Evolutionary conservation across 345 rosid genomes (phyloP), one percentile per base, ranked within the genome.

Genomic region (Syzygium grande): DNA sequence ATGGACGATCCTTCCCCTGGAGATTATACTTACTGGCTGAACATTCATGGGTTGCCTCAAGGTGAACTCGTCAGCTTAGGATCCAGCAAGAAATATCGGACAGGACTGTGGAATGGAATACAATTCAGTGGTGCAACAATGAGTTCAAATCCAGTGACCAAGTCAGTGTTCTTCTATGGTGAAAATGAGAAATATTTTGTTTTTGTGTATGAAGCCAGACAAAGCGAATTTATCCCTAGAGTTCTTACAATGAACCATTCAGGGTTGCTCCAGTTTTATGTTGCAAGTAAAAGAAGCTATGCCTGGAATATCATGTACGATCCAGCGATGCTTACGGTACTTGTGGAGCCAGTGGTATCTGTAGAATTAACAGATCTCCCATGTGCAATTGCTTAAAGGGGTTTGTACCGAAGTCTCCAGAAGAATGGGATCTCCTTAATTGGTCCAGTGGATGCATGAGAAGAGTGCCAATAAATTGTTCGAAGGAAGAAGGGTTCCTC

Each of bases 71-170:
- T 23, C 86, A 23, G 79, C 23, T 68, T 89, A 88, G 91, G 49
- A 89, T 55, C 87, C 4, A 15, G 25, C 22, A 30, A 23, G 10
- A 83, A 1, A 11, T 88, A 84, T 16, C 53, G 93, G 2, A 27
- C 83, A 9, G 91, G 94, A 16, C 79, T 89, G 5, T 93, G 93
- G 94, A 91, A 91, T 38, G 95, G 93, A 29, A 16, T 51, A 17
- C 58, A 86, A 52, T 92, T 90, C n/a, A 87, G 86, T 52, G 93
- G 92, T 53, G 51, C 14, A 63, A 3, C 91, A 91, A 4, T 84
- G 86, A 19, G 89, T 16, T 85, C 49, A 52, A 89, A 6, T 51
- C 68, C 17, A 73, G 85, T 87, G 22, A 27, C 87, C 6, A 88
- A 29, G 23, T 51, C 88, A 9, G 12, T 22, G 61, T 87, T 92